Percentiles rank a stretch among this genome's conserved stretches.
Evolutionary conservation across 179 eudicot species (phyloP).

Genomic region (Heliamphora pulchella): DNA sequence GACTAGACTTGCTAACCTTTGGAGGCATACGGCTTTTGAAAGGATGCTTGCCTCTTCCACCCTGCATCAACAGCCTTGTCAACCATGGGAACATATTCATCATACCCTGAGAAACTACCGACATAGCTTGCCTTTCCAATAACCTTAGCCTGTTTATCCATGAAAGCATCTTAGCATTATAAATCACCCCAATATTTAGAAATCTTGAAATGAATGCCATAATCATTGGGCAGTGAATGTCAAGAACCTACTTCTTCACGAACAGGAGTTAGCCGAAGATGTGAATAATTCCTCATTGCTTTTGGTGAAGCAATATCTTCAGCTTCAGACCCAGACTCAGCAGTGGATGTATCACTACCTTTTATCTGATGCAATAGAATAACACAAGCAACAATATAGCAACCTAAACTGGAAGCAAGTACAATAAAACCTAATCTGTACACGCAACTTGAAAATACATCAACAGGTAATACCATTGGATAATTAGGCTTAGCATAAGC

Average conservation of each 20-base stretch:
- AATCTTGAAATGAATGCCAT: neutral
- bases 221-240: constrained; percentile 1
- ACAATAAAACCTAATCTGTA: neutral
- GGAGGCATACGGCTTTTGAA: constrained; percentile 35
- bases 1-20: constrained; percentile 39
- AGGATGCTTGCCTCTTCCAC: constrained; percentile 63
- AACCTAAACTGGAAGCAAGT: constrained; percentile 5
- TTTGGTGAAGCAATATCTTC: constrained; percentile 91
- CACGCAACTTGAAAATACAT: constrained; percentile 7
- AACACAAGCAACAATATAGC: neutral
- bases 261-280: constrained; percentile 86
- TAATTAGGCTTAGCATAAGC: constrained; percentile 81
- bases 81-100: constrained; percentile 92
- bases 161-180: neutral
- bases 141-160: constrained; percentile 51
- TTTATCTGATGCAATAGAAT: constrained; percentile 46
- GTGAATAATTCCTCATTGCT: constrained; percentile 60
- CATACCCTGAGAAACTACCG: constrained; percentile 59
- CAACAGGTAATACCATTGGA: constrained; percentile 42
- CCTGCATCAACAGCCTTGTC: constrained; percentile 92
- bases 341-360: constrained; percentile 89
- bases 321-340: constrained; percentile 98
- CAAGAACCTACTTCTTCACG: constrained; percentile 75
- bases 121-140: constrained; percentile 48
- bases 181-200: neutral